A percentile compares a stretch with the other conserved stretches of the same genome.
phyloP scores from a whole-genome alignment of 2,329 filamentous ascomycete species.

The Colletotrichum limetticola region DNA sequence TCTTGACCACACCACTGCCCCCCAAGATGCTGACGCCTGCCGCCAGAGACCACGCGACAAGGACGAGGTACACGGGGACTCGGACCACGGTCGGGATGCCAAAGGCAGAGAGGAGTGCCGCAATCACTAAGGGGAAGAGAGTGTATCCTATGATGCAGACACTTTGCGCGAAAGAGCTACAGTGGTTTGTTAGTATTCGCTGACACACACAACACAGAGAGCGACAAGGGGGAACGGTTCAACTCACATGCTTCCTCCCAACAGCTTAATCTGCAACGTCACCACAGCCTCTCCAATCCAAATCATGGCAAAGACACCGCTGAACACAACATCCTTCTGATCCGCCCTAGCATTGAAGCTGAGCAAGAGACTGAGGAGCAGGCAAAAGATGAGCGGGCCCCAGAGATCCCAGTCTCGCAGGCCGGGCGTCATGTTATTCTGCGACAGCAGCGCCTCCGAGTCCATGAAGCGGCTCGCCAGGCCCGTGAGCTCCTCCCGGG shows the following conservation, averaged over 20 bases:
- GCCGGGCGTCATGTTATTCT: slow-evolving; percentile 85
- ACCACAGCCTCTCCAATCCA: slow-evolving; percentile 98
- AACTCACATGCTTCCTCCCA: slow-evolving; percentile 96
- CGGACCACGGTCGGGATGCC: slow-evolving; percentile 82
- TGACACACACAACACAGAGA: slow-evolving; percentile 1
- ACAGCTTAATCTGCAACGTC: slow-evolving; percentile 95
- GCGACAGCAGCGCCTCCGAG: slow-evolving; percentile 67
- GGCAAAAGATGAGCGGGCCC: slow-evolving; percentile 94
- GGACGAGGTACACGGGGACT: slow-evolving; percentile 89
- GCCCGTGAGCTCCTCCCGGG: slow-evolving; percentile 70
- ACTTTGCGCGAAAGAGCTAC: slow-evolving; percentile 95
- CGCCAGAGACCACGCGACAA: slow-evolving; percentile 92
- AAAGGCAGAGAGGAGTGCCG: slow-evolving; percentile 87
- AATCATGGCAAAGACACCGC: slow-evolving; percentile 94
- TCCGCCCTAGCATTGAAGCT: slow-evolving; percentile 82
- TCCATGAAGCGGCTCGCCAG: slow-evolving; percentile 72
- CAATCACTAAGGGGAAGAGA: slow-evolving; percentile 94
- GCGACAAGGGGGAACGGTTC: not conserved
- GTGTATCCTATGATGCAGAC: slow-evolving; percentile 99
- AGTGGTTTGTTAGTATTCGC: slow-evolving; percentile 22
- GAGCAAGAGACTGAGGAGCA: slow-evolving; percentile 87
- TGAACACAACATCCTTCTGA: slow-evolving; percentile 91
- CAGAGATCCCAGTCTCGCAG: slow-evolving; percentile 98
- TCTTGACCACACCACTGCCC: slow-evolving; percentile 94
- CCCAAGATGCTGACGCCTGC: slow-evolving; percentile 96